These are phyloP conservation scores for Coriaria nepalensis DNA, from an alignment of 306 rosid species.

Conservation along the genomic window DNA sequence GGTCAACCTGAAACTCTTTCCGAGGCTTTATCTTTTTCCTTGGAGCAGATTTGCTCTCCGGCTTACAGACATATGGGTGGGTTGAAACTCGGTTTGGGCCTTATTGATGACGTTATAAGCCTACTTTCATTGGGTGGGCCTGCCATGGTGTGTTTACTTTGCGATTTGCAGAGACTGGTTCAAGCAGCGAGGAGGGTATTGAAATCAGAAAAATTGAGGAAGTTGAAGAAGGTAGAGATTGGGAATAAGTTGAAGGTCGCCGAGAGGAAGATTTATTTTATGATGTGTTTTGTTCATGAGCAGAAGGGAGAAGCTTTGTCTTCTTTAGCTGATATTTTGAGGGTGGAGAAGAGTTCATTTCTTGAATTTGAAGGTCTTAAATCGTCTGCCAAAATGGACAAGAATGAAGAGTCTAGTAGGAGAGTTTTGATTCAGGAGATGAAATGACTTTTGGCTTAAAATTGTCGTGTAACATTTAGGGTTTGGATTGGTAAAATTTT, in stretches of 20 bases:
- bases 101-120: slow-evolving; percentile 42
- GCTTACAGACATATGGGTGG: slow-evolving; percentile 61
- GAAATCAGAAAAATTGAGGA: slow-evolving; percentile 40
- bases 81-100: slow-evolving; percentile 47
- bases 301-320: slow-evolving; percentile 72
- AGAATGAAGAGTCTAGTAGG: slow-evolving; percentile 22
- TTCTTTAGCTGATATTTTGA: slow-evolving; percentile 44
- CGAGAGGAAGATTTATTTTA: slow-evolving; percentile 54
- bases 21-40: slow-evolving; percentile 61
- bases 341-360: slow-evolving; percentile 45
- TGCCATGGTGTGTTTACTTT: slow-evolving; percentile 54
- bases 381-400: slow-evolving; percentile 25
- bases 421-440: slow-evolving; percentile 63
- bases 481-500: too few species aligned
- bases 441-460: slow-evolving; percentile 13
- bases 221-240: slow-evolving; percentile 25
- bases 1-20: slow-evolving; percentile 49
- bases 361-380: slow-evolving; percentile 29
- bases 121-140: slow-evolving; percentile 40
- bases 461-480: too few species aligned
- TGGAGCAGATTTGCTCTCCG: slow-evolving; percentile 71
- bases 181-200: slow-evolving; percentile 48
- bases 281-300: slow-evolving; percentile 85
- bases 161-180: slow-evolving; percentile 46
- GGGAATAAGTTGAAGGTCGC: slow-evolving; percentile 53